Evolutionary conservation across 1,284 basidiomycete species (phyloP), one percentile per base, ranked within the genome.

Genomic region (Trametes versicolor): DNA sequence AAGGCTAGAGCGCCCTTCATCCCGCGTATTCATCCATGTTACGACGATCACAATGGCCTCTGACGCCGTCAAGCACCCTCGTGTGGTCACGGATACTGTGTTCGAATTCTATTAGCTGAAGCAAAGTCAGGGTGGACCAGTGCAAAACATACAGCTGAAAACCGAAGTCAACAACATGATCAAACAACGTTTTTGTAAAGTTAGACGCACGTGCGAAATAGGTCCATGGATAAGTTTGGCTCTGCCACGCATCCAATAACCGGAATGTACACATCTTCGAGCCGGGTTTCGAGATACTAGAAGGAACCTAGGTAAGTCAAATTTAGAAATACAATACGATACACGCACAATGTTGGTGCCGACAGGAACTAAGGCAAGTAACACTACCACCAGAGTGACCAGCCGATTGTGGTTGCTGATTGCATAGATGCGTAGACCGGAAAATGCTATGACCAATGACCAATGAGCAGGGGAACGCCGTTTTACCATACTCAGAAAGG

Each of bases 11-110:
- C 58, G 65, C 6, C 60, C 60, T 23, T 48, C 59, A 19, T 54
- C 29, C 63, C 65, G 67, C 2, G 68, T 69, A 36, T 65, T 66
- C 41, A 65, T 52, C 65, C 65, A 69, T 25, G 68, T 69, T 25
- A 66, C 61, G 21, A 63, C n/a, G 36, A 69, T 63, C 47, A 67
- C 65, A 15, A 69, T 64, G 17, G 58, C 65, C 10, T 69, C 68
- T 6, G 65, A 69, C 10, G 48, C 25, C 9, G 57, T 62, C 63
- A 67, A 60, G 21, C 39, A 61, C 2, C 60, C 60, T 21, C 68
- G 51, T 19, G 68, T 69, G 19, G 39, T 34, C n/a, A 65, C 43
- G 25, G 60, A 51, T n/a, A 66, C 68, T 69, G 49, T 29, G 6
- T n/a, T n/a, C 10, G 36, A 10, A 7, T 1, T 25, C 19, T 17